Evolutionary conservation across 139 green algal species (phyloP), one percentile per base, ranked within the genome.

Genomic region (Diplosphaera chodatii): DNA sequence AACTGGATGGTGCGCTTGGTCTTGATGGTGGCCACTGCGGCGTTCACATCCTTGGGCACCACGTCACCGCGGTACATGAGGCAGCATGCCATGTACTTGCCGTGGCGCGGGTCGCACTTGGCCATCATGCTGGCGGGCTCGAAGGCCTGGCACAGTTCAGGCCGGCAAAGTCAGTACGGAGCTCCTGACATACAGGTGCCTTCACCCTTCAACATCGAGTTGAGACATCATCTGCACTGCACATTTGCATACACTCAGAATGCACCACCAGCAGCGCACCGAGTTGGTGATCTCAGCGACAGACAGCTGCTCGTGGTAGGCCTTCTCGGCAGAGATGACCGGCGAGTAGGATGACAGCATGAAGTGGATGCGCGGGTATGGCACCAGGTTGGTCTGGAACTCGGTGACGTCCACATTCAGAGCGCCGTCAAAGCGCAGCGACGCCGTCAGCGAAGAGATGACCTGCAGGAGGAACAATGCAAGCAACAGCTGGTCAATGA

Each of bases 41-140:
- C 91, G 80, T 98, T 98, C 32, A 99, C 94, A 77, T 99, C 95
- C 92, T 99, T 98, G 82, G 95, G 95, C 55, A 99, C 94, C 27
- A 99, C 95, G 73, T 99, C 95, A 72, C 95, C 95, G 70, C 95
- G 90, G 93, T 98, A 99, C 94, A 99, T 98, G 63, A 99, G 86
- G 85, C 95, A 99, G 92, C 93, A 98, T 15, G 94, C 93, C 93
- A 98, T 98, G 88, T 98, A 98, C 92, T 97, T 96, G 78, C 87
- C 74, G 67, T 79, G 89, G 76, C 89, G 83, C 22, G 89, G 89
- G 78, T 92, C 90, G 80, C 89, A 96, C 91, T 98, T 98, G 83
- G 93, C 94, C 94, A 98, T 98, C 94, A 97, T 97, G 70, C 77
- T 89, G 34, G 85, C 84, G 70, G 93, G 93, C 91, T 98, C 93